Conservation (phyloP, 2,329 filamentous ascomycete species). For the Tolypocladium paradoxum region DNA sequence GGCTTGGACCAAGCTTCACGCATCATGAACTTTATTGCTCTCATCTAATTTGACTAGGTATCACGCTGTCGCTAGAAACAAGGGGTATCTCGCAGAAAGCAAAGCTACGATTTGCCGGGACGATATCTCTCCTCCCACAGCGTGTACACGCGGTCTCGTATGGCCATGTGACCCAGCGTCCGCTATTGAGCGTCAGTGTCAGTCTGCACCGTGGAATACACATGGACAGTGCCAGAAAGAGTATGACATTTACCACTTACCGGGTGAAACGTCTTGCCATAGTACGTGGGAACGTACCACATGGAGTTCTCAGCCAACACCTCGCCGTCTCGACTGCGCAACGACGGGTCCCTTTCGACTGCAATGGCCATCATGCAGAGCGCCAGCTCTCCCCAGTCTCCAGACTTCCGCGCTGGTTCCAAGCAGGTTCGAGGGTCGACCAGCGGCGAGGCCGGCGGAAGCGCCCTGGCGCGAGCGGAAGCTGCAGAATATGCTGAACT, state of each 20-base stretch:
- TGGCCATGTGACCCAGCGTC: constrained; percentile 25
- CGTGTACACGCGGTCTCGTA: constrained; percentile 16
- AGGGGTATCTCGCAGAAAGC: background rate
- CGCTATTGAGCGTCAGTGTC: constrained; percentile 11
- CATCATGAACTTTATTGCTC: no score
- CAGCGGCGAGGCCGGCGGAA: constrained; percentile 20
- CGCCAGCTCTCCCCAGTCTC: constrained; percentile 32
- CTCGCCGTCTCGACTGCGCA: constrained; percentile 17
- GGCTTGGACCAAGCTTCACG: no score
- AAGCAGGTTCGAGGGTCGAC: constrained; percentile 27
- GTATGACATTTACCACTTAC: constrained; percentile 11
- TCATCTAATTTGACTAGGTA: no score
- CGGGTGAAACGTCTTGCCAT: constrained; percentile 35
- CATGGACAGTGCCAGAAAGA: background rate
- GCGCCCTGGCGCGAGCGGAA: constrained; percentile 2
- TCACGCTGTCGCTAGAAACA: background rate
- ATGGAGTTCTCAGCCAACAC: constrained; percentile 22
- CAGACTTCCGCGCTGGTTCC: constrained; percentile 18
- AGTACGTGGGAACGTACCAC: constrained; percentile 37
- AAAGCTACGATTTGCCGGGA: background rate
- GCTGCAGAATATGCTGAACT: background rate
- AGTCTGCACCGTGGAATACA: background rate
- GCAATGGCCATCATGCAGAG: constrained; percentile 34
- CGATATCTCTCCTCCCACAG: constrained; percentile 8
- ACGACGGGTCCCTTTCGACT: constrained; percentile 20